These are phyloP conservation scores for Globisporangium nodosum DNA, from an alignment of 352 stramenopile genomes.

Conservation along the genomic window DNA sequence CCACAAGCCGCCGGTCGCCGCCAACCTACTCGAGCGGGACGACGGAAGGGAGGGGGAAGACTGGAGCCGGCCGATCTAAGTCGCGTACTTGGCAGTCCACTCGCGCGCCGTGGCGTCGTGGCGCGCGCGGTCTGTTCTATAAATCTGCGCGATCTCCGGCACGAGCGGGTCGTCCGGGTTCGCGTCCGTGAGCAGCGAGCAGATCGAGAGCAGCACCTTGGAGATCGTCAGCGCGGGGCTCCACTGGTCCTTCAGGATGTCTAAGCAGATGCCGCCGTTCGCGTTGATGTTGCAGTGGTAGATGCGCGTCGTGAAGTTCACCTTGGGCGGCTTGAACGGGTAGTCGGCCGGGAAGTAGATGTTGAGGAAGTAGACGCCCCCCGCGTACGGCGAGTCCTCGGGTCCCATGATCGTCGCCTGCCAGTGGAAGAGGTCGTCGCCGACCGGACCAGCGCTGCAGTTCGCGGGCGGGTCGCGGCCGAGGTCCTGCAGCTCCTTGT, in stretches of 20 bases:
- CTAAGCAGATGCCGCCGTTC: constrained; percentile 99
- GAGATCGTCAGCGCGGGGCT: constrained; percentile 98
- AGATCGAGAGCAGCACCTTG: constrained; percentile 99
- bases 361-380: constrained; percentile 98
- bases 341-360: constrained; percentile 99
- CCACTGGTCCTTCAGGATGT: constrained; percentile 99
- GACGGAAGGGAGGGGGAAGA: neutral
- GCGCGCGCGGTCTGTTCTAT: constrained; percentile 90
- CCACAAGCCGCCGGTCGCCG: neutral
- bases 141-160: constrained; percentile 91
- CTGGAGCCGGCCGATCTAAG: constrained; percentile 66
- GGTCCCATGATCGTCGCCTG: constrained; percentile 97
- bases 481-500: constrained; percentile 95
- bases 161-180: constrained; percentile 99
- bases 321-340: constrained; percentile 98
- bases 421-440: constrained; percentile 98
- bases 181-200: constrained; percentile 97
- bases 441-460: constrained; percentile 97
- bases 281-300: constrained; percentile 99
- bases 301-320: constrained; percentile 99
- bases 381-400: constrained; percentile 97
- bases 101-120: constrained; percentile 96
- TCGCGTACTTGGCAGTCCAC: constrained; percentile 98
- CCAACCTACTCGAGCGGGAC: neutral
- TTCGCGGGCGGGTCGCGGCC: constrained; percentile 96